A percentile compares a stretch with the other conserved stretches of the same genome.
Evolutionary conservation across 306 rosid species (phyloP).

Genomic region (Lotus japonicus): DNA sequence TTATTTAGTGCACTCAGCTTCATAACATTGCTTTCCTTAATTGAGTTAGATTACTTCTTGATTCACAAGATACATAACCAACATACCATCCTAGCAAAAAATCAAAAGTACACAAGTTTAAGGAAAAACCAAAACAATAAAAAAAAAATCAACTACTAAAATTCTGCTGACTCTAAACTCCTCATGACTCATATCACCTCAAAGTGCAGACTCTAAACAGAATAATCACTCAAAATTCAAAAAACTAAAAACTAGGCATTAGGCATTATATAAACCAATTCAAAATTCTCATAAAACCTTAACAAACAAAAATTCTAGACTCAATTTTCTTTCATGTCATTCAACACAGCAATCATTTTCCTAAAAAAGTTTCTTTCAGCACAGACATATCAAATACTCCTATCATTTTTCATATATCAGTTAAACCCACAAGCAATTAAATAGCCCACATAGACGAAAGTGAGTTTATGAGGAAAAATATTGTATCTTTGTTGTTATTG

Average conservation of each 20-base stretch:
- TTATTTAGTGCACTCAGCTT: background rate
- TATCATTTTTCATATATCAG: conserved; percentile 20
- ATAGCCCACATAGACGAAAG: background rate
- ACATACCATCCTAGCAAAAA: background rate
- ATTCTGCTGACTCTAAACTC: background rate
- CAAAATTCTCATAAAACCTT: background rate
- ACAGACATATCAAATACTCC: conserved; percentile 3
- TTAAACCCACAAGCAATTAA: conserved; percentile 4
- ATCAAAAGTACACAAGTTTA: background rate
- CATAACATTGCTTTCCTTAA: conserved; percentile 6
- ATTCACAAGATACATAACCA: background rate
- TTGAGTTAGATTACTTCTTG: background rate
- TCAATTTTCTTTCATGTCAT: background rate
- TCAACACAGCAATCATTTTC: conserved; percentile 7
- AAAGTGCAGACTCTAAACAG: conserved; percentile 10
- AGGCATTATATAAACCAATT: background rate
- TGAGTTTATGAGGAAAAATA: background rate
- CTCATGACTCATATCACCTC: background rate
- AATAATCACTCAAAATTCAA: background rate
- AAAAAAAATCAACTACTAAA: background rate
- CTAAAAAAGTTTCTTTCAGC: conserved; percentile 2
- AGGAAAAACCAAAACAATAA: background rate
- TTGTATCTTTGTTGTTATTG: background rate
- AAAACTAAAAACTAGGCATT: too few species aligned
- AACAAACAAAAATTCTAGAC: background rate